A percentile compares a stretch with the other conserved stretches of the same genome.
These are phyloP conservation scores for Plectosphaerella sp. DNA, from an alignment of 2,329 filamentous ascomycete genomes.

Conservation along the genomic window DNA sequence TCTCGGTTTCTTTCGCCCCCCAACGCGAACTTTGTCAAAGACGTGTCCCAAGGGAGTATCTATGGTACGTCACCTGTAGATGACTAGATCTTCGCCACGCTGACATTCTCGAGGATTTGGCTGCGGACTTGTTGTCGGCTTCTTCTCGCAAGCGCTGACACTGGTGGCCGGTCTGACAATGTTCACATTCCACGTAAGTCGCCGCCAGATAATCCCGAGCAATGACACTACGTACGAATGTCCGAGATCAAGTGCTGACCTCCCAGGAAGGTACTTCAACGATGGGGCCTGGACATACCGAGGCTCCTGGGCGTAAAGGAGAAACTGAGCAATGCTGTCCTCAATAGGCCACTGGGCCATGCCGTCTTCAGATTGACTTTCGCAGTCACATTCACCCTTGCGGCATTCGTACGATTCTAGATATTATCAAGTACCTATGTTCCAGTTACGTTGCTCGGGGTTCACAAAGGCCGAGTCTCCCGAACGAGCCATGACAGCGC, in stretches of 20 bases:
- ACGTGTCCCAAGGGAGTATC: constrained; percentile 9
- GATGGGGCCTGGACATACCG: constrained; percentile 26
- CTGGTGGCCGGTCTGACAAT: constrained; percentile 62
- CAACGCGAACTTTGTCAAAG: constrained; percentile 6
- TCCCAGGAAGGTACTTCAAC: constrained; percentile 21
- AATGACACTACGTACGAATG: not conserved
- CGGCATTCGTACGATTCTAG: constrained; percentile 44
- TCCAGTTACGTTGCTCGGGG: too few relatives aligned
- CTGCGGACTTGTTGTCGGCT: constrained; percentile 60
- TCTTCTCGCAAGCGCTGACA: constrained; percentile 68
- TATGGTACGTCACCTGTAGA: constrained; percentile 1
- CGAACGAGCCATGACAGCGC: constrained; percentile 78
- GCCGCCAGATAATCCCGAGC: not conserved
- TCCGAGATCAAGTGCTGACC: not conserved
- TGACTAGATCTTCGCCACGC: not conserved
- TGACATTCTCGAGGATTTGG: constrained; percentile 45
- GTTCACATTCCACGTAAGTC: constrained; percentile 56
- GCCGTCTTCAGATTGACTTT: constrained; percentile 43
- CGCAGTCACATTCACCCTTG: constrained; percentile 67
- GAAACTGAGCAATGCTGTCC: constrained; percentile 18
- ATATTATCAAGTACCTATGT: not conserved
- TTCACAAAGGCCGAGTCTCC: constrained; percentile 66
- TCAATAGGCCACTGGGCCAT: constrained; percentile 6
- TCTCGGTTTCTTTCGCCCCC: not conserved
- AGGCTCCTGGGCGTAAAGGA: constrained; percentile 23